Evolutionary conservation across 2,329 filamentous ascomycete species (phyloP).

Genomic region (Sporothrix euskadiensis): DNA sequence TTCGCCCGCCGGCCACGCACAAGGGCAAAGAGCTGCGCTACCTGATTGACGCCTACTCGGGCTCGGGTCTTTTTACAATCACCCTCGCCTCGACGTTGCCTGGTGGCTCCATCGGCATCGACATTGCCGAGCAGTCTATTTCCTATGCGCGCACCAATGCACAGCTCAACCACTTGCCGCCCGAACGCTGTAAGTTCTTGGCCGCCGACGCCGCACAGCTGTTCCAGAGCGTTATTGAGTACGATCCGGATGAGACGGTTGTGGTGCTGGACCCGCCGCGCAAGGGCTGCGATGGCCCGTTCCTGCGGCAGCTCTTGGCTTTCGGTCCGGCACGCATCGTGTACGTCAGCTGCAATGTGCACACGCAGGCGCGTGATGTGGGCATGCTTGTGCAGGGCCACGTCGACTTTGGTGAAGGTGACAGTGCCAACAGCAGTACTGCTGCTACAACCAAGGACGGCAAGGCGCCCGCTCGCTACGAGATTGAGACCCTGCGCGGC

Average conservation of each 20-base stretch:
- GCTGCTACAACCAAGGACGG: slow-evolving; percentile 35
- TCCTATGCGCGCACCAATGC: slow-evolving; percentile 78
- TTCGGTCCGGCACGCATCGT: slow-evolving; percentile 79
- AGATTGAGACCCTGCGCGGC: slow-evolving; percentile 85
- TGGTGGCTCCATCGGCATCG: slow-evolving; percentile 81
- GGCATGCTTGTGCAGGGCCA: slow-evolving; percentile 79
- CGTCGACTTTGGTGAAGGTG: slow-evolving; percentile 38
- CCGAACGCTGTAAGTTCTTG: slow-evolving; percentile 75
- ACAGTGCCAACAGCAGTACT: slow-evolving; percentile 27
- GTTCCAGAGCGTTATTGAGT: slow-evolving; percentile 68
- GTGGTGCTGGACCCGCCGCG: slow-evolving; percentile 97
- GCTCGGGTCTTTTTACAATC: slow-evolving; percentile 95
- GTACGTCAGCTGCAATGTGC: slow-evolving; percentile 97
- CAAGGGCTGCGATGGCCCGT: slow-evolving; percentile 87
- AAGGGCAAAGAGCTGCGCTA: slow-evolving; percentile 60
- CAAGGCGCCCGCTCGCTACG: slow-evolving; percentile 58
- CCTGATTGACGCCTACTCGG: slow-evolving; percentile 96
- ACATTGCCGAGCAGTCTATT: slow-evolving; percentile 81
- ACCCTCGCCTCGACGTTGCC: slow-evolving; percentile 83
- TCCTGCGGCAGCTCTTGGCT: slow-evolving; percentile 74
- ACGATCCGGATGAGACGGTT: slow-evolving; percentile 77
- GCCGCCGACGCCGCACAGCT: slow-evolving; percentile 83
- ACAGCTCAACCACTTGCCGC: slow-evolving; percentile 66
- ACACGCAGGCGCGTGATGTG: slow-evolving; percentile 93
- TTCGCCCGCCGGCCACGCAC: slow-evolving; percentile 46